Evolutionary conservation across 495 filamentous ascomycete genomes (phyloP).

Genomic region (Neurospora sp.): DNA sequence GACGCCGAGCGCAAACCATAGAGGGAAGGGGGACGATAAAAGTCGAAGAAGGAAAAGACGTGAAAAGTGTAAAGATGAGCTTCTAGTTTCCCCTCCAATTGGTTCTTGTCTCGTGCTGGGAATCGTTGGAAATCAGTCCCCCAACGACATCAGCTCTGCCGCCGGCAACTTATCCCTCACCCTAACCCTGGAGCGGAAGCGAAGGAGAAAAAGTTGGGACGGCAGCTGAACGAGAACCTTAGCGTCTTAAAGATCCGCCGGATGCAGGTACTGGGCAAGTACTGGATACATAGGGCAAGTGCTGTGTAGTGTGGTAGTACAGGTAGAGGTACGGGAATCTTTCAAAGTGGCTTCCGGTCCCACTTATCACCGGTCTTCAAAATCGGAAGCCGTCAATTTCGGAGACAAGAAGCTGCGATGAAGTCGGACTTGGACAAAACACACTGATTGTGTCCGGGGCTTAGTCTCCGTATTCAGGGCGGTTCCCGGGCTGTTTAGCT

Average conservation of each 20-base stretch:
- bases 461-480: not conserved
- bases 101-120: not conserved
- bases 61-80: not conserved
- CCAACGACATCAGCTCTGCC: not conserved
- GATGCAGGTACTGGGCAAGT: not conserved
- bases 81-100: not conserved
- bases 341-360: not conserved
- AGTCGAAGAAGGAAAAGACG: not conserved
- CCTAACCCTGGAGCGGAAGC: not conserved
- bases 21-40: not conserved
- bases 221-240: not conserved
- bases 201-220: not conserved
- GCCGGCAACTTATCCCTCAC: not conserved
- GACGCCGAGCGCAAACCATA: constrained; percentile 2
- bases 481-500: not conserved
- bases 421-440: not conserved
- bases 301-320: not conserved
- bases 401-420: not conserved
- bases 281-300: not conserved
- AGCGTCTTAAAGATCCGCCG: not conserved
- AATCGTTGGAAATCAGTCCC: not conserved
- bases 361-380: not conserved
- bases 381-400: not conserved
- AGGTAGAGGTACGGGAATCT: not conserved
- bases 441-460: not conserved